Percentiles rank a stretch among this genome's conserved stretches.
These are phyloP conservation scores for Saturnispora saitoi DNA, from an alignment of 805 yeast species.

Conservation along the genomic window DNA sequence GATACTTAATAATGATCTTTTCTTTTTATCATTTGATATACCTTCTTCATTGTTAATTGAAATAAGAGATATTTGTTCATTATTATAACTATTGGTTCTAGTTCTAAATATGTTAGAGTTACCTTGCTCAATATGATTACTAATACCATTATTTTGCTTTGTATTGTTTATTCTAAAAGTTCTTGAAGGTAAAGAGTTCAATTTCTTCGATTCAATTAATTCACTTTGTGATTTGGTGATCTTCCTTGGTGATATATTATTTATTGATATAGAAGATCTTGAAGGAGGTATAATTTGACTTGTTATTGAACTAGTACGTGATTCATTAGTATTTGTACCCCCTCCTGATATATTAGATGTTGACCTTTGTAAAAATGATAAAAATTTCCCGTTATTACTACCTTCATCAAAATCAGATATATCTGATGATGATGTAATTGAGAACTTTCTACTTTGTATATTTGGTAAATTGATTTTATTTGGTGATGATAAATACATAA, in stretches of 20 bases:
- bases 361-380: background rate
- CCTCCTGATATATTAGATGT: background rate
- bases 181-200: constrained; percentile 27
- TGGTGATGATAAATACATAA: constrained; percentile 8
- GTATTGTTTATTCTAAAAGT: constrained; percentile 20
- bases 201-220: constrained; percentile 11
- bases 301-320: constrained; percentile 9
- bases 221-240: background rate
- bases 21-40: constrained; percentile 8
- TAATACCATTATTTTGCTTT: background rate
- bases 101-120: background rate
- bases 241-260: background rate
- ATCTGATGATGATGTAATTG: constrained; percentile 14
- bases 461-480: constrained; percentile 13
- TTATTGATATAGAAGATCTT: background rate
- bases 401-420: constrained; percentile 1
- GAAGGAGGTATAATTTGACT: background rate
- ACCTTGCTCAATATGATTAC: background rate
- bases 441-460: constrained; percentile 17
- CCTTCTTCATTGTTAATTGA: background rate
- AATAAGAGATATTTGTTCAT: background rate
- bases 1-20: constrained; percentile 25
- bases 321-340: constrained; percentile 6
- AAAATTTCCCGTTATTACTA: background rate
- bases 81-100: background rate